phyloP scores from a whole-genome alignment of 345 rosid genomes.

The Salix dunnii region DNA sequence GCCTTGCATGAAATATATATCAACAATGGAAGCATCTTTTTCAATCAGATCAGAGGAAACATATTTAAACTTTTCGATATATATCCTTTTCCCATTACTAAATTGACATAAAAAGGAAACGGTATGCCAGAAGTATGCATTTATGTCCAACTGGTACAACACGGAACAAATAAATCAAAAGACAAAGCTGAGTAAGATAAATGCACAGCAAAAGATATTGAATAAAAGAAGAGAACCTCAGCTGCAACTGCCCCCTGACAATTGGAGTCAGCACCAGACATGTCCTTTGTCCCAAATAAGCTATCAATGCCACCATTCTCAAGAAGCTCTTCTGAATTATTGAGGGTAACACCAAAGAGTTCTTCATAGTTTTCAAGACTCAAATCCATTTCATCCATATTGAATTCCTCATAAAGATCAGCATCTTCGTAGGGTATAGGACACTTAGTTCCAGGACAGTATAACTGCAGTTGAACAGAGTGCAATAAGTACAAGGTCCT shows the following conservation, averaged over 20 bases:
- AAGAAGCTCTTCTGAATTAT: slow-evolving; percentile 69
- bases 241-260: slow-evolving; percentile 57
- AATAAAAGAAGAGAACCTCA: slow-evolving; percentile 46
- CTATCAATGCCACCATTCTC: slow-evolving; percentile 84
- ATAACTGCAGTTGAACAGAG: slow-evolving; percentile 38
- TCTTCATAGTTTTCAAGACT: slow-evolving; percentile 90
- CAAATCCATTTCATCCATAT: slow-evolving; percentile 81
- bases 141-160: background rate
- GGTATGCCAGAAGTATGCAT: background rate
- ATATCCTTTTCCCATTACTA: background rate
- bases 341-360: slow-evolving; percentile 80
- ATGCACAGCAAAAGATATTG: slow-evolving; percentile 14
- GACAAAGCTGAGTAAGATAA: background rate
- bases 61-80: background rate
- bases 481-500: slow-evolving; percentile 5
- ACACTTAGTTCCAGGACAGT: slow-evolving; percentile 38
- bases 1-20: background rate
- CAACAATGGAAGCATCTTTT: background rate
- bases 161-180: slow-evolving; percentile 3
- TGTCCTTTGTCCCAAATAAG: slow-evolving; percentile 61
- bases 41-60: background rate
- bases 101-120: background rate
- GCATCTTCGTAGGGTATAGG: slow-evolving; percentile 51
- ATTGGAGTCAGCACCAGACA: slow-evolving; percentile 52
- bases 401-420: slow-evolving; percentile 54